Percentiles rank a stretch among this genome's conserved stretches.
Conservation (phyloP, 352 stramenopile species). For the Phytophthora macrochlamydospora region DNA sequence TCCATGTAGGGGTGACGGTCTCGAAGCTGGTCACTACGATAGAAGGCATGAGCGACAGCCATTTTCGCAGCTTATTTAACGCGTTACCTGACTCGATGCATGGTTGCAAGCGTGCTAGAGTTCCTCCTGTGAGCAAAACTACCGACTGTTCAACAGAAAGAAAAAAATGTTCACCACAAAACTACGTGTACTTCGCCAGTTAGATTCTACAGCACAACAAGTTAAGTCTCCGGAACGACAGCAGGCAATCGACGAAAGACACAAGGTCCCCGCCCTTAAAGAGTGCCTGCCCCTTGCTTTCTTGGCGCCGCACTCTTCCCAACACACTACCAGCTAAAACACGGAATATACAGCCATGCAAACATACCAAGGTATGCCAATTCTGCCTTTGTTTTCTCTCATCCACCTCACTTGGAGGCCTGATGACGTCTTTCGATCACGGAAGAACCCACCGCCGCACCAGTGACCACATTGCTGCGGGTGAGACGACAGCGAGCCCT, state of each 20-base stretch:
- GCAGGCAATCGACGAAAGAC: conserved; percentile 4
- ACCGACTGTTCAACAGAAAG: conserved; percentile 4
- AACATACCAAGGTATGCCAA: conserved; percentile 16
- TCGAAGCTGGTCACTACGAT: conserved; percentile 57
- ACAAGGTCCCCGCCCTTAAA: conserved; percentile 28
- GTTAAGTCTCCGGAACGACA: conserved; percentile 10
- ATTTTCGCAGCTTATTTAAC: no score
- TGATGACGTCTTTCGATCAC: conserved; percentile 83
- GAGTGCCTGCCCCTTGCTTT: conserved; percentile 19
- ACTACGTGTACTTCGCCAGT: conserved; percentile 8
- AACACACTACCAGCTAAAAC: conserved; percentile 5
- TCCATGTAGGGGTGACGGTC: conserved; percentile 69
- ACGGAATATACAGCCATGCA: conserved; percentile 18
- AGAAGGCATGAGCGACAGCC: background rate
- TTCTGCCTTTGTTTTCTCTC: conserved; percentile 60
- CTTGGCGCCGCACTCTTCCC: conserved; percentile 38
- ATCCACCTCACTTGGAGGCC: conserved; percentile 54
- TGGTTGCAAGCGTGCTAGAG: conserved; percentile 9
- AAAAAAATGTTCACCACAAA: conserved; percentile 1
- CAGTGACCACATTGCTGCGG: conserved; percentile 80
- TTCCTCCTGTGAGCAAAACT: conserved; percentile 1
- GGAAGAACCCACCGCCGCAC: conserved; percentile 31
- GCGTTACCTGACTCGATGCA: conserved; percentile 66
- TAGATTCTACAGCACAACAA: conserved; percentile 2
- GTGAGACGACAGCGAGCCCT: conserved; percentile 34